These are phyloP conservation scores for Apiospora aurea DNA, from an alignment of 2,329 filamentous ascomycete species.

Conservation along the genomic window DNA sequence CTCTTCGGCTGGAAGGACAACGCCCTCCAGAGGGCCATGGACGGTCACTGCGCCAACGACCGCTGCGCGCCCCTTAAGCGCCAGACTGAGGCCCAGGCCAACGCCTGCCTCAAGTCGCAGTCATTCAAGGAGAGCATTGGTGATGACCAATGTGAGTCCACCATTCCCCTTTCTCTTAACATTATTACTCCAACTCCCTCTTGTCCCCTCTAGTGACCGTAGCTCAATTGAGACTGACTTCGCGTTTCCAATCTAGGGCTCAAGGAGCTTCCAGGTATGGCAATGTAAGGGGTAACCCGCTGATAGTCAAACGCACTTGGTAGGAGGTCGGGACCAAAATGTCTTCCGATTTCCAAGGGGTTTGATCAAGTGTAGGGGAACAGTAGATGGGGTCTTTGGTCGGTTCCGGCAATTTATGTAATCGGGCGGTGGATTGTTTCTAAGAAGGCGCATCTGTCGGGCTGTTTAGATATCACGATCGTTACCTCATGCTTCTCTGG, in stretches of 20 bases:
- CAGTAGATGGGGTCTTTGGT: not conserved
- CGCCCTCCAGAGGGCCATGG: constrained; percentile 45
- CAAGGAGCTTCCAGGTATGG: not conserved
- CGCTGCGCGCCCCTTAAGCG: constrained; percentile 40
- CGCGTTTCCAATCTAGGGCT: not conserved
- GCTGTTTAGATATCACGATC: not conserved
- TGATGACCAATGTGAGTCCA: constrained; percentile 26
- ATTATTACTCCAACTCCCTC: not conserved
- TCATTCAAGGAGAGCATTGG: constrained; percentile 36
- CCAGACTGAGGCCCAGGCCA: constrained; percentile 40
- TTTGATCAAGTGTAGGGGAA: not conserved
- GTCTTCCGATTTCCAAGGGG: not conserved
- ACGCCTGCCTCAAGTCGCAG: constrained; percentile 40
- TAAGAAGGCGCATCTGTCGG: not conserved
- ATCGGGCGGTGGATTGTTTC: not conserved
- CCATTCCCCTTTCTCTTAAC: not conserved
- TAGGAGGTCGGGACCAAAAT: not conserved
- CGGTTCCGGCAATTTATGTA: too few species aligned
- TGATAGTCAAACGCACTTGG: not conserved
- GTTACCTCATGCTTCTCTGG: not conserved
- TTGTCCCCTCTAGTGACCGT: not conserved
- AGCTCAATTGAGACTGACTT: not conserved
- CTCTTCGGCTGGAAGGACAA: constrained; percentile 49
- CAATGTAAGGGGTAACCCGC: not conserved
- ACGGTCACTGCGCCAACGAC: constrained; percentile 44